Evolutionary conservation across 257 asterid species (phyloP).

Genomic region (Nicotiana benthamiana): DNA sequence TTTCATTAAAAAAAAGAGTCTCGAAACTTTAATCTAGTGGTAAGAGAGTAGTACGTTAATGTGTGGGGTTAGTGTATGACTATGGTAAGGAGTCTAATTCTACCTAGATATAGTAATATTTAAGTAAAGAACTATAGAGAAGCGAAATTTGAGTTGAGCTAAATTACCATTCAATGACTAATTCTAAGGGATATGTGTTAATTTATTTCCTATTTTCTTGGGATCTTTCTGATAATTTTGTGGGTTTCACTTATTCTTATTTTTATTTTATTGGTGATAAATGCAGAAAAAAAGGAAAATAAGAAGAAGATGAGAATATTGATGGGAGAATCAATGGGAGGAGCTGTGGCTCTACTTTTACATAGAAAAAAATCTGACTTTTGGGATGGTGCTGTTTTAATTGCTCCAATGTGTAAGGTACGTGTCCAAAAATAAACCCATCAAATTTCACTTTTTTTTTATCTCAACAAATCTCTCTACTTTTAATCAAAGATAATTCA

Average conservation of each 20-base stretch:
- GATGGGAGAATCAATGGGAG: constrained; percentile 79
- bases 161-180: background rate
- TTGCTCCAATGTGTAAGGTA: constrained; percentile 72
- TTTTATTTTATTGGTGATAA: background rate
- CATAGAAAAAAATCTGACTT: constrained; percentile 50
- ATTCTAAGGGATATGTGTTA: background rate
- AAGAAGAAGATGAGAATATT: constrained; percentile 47
- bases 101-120: too few species aligned
- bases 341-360: constrained; percentile 46
- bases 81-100: too few species aligned
- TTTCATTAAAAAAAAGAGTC: too few species aligned
- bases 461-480: too few species aligned
- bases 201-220: background rate
- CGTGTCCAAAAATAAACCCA: background rate
- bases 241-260: background rate
- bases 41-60: too few species aligned
- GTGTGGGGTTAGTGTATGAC: too few species aligned
- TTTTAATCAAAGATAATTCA: too few species aligned
- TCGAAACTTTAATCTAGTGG: too few species aligned
- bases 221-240: background rate
- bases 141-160: background rate
- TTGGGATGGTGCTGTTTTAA: constrained; percentile 60
- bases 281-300: constrained; percentile 43
- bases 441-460: background rate
- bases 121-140: too few species aligned